Base-by-base conservation (phyloP, 169 alveolate genomes). In the Eimeria brunetti region DNA sequence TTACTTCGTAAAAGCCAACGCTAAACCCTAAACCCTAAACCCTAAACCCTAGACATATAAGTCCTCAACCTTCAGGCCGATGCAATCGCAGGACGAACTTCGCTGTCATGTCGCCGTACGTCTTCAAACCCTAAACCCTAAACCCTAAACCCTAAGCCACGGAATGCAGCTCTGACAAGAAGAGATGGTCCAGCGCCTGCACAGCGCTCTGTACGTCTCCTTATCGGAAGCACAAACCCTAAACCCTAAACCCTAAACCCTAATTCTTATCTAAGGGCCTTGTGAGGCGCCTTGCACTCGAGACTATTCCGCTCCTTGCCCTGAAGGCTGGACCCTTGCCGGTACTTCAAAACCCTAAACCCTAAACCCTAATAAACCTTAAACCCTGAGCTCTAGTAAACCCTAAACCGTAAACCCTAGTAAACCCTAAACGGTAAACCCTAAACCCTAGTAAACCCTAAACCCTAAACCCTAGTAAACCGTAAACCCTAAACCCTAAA, bases 61-160 rank as follows among this genome's bases (percentile, higher is more conserved):
- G 11, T 24, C n/a, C 14, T 3, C 51, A 71, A 71, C 9, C 53
- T 49, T 44, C 67, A 46, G 88, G 88, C 11, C 88, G 18, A 78
- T 46, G 88, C 44, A 64, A 22, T 38, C 88, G 62, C 88, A 78
- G 24, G 67, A 76, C 94, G 97, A 97, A 91, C 97, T 98, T 49
- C 97, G 95, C 67, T 98, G 98, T 78, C 96, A 97, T 9, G 96
- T 95, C 14, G 96, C 71, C 36, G 78, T 71, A 38, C n/a, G 76
- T 56, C 24, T 16, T 27, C 49, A 76, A 62, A 41, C 91, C 75
- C 75, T 62, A 60, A 67, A 85, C 80, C 80, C 83, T 67, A 85
- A 85, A 85, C 83, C 75, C 75, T 85, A 60, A 67, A 41, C 91
- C 41, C 60, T 56, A 14, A 81, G 38, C 41, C 5, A 8, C 41